phyloP scores from a whole-genome alignment of 2,329 filamentous ascomycete species.

The Diaporthe eres region DNA sequence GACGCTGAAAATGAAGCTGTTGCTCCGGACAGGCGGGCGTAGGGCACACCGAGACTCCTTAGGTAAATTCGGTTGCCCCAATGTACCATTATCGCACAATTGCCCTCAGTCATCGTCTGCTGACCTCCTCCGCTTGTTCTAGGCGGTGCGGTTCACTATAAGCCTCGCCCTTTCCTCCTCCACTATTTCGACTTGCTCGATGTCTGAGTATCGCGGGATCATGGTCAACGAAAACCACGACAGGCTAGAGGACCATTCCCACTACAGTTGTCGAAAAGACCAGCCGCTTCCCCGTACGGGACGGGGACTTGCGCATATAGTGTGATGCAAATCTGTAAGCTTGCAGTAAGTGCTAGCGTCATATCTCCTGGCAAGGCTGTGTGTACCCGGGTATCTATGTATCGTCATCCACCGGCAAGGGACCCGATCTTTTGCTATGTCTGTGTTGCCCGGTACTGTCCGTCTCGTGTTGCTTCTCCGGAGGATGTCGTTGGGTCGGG shows the following conservation, averaged over 20 bases:
- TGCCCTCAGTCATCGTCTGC: conserved; percentile 6
- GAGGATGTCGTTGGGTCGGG: background rate
- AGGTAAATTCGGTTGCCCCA: background rate
- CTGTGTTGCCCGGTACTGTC: background rate
- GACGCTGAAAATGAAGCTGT: background rate
- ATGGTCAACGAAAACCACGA: background rate
- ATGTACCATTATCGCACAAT: background rate
- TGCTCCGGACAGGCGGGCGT: background rate
- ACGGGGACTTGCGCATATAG: conserved; percentile 4
- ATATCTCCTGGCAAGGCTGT: conserved; percentile 19
- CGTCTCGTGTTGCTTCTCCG: background rate
- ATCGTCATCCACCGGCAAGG: conserved; percentile 5
- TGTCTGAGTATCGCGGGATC: background rate
- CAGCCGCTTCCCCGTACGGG: conserved; percentile 3
- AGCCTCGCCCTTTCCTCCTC: background rate
- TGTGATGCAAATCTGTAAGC: conserved; percentile 27
- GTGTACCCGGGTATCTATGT: conserved; percentile 16
- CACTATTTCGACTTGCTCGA: background rate
- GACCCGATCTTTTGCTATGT: background rate
- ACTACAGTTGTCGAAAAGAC: background rate
- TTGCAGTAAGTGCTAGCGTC: conserved; percentile 23
- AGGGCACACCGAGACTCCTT: background rate
- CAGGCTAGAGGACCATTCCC: background rate
- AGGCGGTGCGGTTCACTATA: background rate
- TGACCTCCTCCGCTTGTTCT: conserved; percentile 18